These are phyloP conservation scores for Leptodontidium sp. DNA, from an alignment of 2,329 filamentous ascomycete species.

Conservation along the genomic window DNA sequence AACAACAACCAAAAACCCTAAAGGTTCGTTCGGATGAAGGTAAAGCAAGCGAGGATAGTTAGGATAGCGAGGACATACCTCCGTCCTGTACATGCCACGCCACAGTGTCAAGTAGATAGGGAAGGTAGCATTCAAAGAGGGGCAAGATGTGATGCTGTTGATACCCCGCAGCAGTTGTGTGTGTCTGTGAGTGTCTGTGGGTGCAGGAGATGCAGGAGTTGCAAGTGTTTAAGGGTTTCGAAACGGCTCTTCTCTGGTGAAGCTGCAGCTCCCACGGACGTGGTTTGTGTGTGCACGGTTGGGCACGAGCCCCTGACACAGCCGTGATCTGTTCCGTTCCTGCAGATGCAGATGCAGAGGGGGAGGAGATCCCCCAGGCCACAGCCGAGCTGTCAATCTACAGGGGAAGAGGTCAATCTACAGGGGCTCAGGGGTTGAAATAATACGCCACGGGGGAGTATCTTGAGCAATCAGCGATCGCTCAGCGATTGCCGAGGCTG, in stretches of 20 bases:
- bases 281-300: neutral
- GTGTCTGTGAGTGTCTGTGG: conserved; percentile 9
- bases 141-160: conserved; percentile 3
- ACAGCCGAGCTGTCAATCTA: too few species aligned
- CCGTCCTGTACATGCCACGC: neutral
- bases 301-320: neutral
- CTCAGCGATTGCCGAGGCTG: conserved; percentile 2
- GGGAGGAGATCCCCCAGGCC: too few species aligned
- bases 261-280: conserved; percentile 15
- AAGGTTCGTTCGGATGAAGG: neutral
- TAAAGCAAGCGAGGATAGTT: neutral
- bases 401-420: too few species aligned
- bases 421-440: too few species aligned
- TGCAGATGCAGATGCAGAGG: neutral
- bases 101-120: too few species aligned
- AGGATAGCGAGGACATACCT: neutral
- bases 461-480: conserved; percentile 4
- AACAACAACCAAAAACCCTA: neutral
- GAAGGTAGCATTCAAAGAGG: neutral
- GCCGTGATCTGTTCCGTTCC: neutral
- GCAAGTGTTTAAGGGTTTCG: neutral
- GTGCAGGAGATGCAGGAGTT: neutral
- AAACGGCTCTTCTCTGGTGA: neutral
- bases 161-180: neutral
- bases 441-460: too few species aligned